Conservation (phyloP, 2,329 filamentous ascomycete genomes). For the Stagonosporopsis chrysanthemi region DNA sequence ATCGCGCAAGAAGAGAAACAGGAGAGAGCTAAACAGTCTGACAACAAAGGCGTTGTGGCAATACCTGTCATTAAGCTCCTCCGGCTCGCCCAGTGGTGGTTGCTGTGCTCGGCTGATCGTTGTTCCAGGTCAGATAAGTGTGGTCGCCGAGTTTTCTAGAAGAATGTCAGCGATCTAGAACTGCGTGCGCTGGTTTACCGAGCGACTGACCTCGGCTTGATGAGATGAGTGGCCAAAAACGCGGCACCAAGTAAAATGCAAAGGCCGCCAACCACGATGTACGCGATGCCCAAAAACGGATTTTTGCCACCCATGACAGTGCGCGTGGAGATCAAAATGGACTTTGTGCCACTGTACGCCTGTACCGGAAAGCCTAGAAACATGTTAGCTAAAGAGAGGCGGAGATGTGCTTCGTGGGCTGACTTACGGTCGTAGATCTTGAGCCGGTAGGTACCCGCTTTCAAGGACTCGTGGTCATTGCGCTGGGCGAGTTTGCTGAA, state of each 20-base stretch:
- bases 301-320: conserved; percentile 96
- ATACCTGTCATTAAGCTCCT: conserved; percentile 39
- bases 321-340: conserved; percentile 84
- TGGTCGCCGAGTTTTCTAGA: conserved; percentile 94
- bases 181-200: not conserved
- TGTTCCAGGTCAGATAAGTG: conserved; percentile 97
- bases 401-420: not conserved
- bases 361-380: conserved; percentile 78
- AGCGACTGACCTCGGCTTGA: conserved; percentile 78
- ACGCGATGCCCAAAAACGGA: conserved; percentile 94
- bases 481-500: conserved; percentile 93
- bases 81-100: conserved; percentile 57
- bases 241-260: conserved; percentile 88
- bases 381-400: conserved; percentile 30
- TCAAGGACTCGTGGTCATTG: conserved; percentile 76
- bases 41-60: conserved; percentile 24
- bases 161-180: conserved; percentile 22
- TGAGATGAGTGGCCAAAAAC: conserved; percentile 88
- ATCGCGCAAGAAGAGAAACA: conserved; percentile 22
- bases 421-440: conserved; percentile 79
- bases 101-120: conserved; percentile 66
- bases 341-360: conserved; percentile 85
- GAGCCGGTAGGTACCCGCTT: conserved; percentile 75
- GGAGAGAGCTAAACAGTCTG: conserved; percentile 19
- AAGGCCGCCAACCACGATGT: conserved; percentile 90